These are phyloP conservation scores for Phaeolepiota aurea DNA, from an alignment of 768 basidiomycete genomes.

Conservation along the genomic window DNA sequence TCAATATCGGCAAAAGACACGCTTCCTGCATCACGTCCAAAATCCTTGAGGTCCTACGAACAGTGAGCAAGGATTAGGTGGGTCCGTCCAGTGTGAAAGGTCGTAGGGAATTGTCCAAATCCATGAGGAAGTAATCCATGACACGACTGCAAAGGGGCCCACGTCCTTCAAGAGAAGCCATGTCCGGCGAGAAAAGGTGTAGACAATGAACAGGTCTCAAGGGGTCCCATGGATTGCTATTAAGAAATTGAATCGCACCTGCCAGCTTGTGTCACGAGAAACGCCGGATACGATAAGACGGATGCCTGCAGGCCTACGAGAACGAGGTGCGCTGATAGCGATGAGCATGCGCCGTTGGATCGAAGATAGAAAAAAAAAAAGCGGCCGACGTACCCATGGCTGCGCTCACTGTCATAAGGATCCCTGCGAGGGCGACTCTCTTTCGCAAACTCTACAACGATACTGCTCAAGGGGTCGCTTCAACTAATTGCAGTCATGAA, in stretches of 20 bases:
- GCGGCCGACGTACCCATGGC: conserved; percentile 55
- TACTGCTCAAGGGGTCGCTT: conserved; percentile 34
- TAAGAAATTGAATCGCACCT: conserved; percentile 62
- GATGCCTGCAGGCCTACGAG: conserved; percentile 72
- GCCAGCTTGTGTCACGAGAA: conserved; percentile 95
- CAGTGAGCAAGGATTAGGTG: conserved; percentile 35
- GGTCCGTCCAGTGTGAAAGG: conserved; percentile 22
- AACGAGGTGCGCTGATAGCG: conserved; percentile 49
- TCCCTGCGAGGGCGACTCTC: conserved; percentile 85
- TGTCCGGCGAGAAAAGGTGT: conserved; percentile 1
- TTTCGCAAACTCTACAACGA: conserved; percentile 95
- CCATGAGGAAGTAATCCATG: conserved; percentile 5
- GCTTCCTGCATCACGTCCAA: conserved; percentile 87
- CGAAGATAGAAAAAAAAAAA: no score
- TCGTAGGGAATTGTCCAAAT: conserved; percentile 11
- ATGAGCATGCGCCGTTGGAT: no score
- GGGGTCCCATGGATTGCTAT: conserved; percentile 13
- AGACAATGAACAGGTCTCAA: conserved; percentile 13
- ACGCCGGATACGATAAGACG: conserved; percentile 84
- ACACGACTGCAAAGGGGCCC: not conserved
- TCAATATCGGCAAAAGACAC: conserved; percentile 96
- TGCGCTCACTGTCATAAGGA: conserved; percentile 49
- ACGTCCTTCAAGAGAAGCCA: conserved; percentile 3
- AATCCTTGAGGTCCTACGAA: conserved; percentile 93
- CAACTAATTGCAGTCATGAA: not conserved